phyloP scores from a whole-genome alignment of 768 basidiomycete species.

The Daedalea quercina region DNA sequence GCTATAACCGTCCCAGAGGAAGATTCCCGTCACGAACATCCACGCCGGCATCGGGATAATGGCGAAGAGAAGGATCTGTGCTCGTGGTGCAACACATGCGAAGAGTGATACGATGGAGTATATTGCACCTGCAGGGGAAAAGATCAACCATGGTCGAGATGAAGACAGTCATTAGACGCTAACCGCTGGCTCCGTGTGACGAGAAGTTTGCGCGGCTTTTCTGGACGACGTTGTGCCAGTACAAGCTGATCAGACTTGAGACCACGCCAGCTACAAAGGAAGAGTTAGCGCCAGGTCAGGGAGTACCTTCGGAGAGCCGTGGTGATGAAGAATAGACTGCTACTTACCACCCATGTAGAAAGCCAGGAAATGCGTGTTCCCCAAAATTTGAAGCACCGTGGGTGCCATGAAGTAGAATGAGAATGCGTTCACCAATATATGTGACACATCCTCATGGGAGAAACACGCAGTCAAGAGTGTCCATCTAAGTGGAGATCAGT shows the following conservation, averaged over 20 bases:
- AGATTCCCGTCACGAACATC: slow-evolving; percentile 62
- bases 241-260: slow-evolving; percentile 42
- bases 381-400: slow-evolving; percentile 53
- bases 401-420: slow-evolving; percentile 74
- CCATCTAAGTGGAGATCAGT: slow-evolving; percentile 45
- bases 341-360: slow-evolving; percentile 67
- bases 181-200: slow-evolving; percentile 72
- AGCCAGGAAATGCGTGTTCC: slow-evolving; percentile 56
- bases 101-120: slow-evolving; percentile 67
- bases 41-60: slow-evolving; percentile 79
- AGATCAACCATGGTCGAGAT: background rate
- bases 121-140: slow-evolving; percentile 48
- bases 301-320: background rate
- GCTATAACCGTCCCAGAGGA: slow-evolving; percentile 48
- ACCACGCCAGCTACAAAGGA: slow-evolving; percentile 47
- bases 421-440: slow-evolving; percentile 73
- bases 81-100: slow-evolving; percentile 60
- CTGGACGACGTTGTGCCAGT: slow-evolving; percentile 36
- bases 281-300: background rate
- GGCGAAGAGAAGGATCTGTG: slow-evolving; percentile 66
- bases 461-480: slow-evolving; percentile 65
- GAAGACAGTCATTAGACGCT: slow-evolving; percentile 12
- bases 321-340: too few relatives aligned
- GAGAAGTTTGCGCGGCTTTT: slow-evolving; percentile 16
- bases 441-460: slow-evolving; percentile 54